phyloP scores from a whole-genome alignment of 2,329 filamentous ascomycete genomes.

The Dichotomopilus funicola region DNA sequence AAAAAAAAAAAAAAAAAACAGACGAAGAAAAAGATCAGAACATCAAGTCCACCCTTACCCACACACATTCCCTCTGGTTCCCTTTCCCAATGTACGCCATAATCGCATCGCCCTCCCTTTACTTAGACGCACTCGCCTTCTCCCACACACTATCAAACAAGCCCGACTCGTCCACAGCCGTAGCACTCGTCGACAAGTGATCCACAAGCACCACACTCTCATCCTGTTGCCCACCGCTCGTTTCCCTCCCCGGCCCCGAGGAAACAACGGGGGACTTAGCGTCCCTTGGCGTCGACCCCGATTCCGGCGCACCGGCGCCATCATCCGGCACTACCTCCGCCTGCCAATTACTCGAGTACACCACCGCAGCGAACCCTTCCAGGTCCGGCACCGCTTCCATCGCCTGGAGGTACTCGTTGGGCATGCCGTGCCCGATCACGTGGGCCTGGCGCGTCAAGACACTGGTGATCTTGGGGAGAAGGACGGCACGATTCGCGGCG shows the following conservation, averaged over 20 bases:
- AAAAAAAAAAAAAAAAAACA: too few species aligned
- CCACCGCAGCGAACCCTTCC: conserved; percentile 78
- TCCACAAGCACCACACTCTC: conserved; percentile 49
- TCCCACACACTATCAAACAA: conserved; percentile 64
- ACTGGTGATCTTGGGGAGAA: conserved; percentile 80
- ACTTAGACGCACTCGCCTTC: conserved; percentile 40
- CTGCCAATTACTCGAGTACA: conserved; percentile 80
- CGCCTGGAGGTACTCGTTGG: conserved; percentile 62
- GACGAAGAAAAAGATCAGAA: not conserved
- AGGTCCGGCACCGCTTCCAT: conserved; percentile 73
- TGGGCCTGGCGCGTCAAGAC: conserved; percentile 89
- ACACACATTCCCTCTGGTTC: not conserved
- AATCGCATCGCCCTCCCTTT: not conserved
- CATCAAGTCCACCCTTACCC: not conserved
- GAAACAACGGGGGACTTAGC: too few species aligned
- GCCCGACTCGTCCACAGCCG: conserved; percentile 35
- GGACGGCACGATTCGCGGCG: conserved; percentile 42
- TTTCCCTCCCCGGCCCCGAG: not conserved
- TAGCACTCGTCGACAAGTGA: not conserved
- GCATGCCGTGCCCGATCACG: conserved; percentile 70
- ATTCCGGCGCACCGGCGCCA: conserved; percentile 29
- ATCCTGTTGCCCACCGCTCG: conserved; percentile 28
- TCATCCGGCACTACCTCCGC: conserved; percentile 51
- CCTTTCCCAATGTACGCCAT: too few species aligned
- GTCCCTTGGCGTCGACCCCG: too few species aligned